Base-by-base conservation (phyloP, 228 moss, liverwort and hornwort species). In the Sphagnum magellanicum region DNA sequence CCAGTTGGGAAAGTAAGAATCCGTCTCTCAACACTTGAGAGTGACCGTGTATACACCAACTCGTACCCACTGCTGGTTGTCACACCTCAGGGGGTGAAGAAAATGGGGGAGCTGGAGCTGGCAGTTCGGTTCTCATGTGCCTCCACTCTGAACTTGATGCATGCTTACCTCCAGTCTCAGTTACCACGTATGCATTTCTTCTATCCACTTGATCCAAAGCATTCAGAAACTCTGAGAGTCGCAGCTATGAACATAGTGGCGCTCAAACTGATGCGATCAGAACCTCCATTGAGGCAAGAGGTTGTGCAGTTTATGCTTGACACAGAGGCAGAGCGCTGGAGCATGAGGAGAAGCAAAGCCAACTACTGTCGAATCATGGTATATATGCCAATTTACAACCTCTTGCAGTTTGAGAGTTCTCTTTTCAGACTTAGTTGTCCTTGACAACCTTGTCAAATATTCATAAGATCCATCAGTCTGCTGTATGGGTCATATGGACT, bases 311-410 rank as follows among this genome's bases (percentile, higher is more conserved):
- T 72, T 50, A 81, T 85, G 76, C 79, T 85, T 1, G 85, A 85
- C 15, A 85, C 85, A 1, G 85, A 85, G 52, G 81, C 85, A 15
- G 73, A 76, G 53, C 75, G 81, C 9, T 85, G 85, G 85, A 85
- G 85, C 65, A 85, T 85, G 85, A 67, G 85, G 65, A 74, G 85
- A 47, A 85, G 85, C 72, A 85, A 85, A 72, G 85, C 85, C 0
- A 85, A 85, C 57, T 85, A 81, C 16, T 81, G 62, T 50, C 71
- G 85, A 61, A 85, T 85, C 55, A 74, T 78, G 74, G 85, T 85
- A 74, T 16, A 50, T 69, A 3, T 5, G 32, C 32, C 32, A 32
- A 32, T 32, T 32, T 32, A 32, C 3, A 32, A 32, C 32, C 32
- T 32, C 32, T 32, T 32, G 32, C 32, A 32, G 3, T 32, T 32